These are phyloP conservation scores for Cyberlindnera misumaiensis DNA, from an alignment of 805 yeast genomes.

Conservation along the genomic window DNA sequence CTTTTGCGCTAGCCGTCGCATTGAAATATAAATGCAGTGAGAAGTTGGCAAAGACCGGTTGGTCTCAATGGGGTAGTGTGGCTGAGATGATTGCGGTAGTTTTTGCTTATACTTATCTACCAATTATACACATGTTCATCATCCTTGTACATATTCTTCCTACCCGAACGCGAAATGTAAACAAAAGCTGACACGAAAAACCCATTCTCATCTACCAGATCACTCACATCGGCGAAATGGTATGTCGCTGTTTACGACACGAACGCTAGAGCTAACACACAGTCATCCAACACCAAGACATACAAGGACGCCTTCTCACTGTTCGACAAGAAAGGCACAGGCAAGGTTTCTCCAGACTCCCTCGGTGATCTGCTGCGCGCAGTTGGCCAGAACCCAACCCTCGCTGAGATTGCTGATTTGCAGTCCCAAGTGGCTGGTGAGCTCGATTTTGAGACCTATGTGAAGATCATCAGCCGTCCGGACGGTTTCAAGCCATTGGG, in stretches of 20 bases:
- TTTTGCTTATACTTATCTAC: too few relatives aligned
- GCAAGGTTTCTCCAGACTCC: conserved; percentile 74
- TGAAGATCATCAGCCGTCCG: conserved; percentile 73
- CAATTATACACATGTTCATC: too few relatives aligned
- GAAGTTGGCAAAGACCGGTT: too few relatives aligned
- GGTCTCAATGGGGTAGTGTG: too few relatives aligned
- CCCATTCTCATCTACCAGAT: neutral
- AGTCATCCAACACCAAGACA: conserved; percentile 28
- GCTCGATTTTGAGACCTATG: conserved; percentile 70
- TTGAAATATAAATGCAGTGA: too few relatives aligned
- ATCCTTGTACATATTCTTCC: neutral
- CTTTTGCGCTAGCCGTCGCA: too few relatives aligned
- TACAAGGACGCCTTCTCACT: conserved; percentile 92
- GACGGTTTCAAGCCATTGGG: conserved; percentile 86
- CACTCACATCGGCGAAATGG: neutral
- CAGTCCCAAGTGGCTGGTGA: conserved; percentile 34
- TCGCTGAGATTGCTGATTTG: conserved; percentile 70
- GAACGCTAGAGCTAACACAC: neutral
- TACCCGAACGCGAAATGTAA: neutral
- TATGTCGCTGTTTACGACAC: neutral
- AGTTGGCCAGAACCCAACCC: conserved; percentile 96
- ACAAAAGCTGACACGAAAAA: neutral
- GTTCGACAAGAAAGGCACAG: conserved; percentile 94
- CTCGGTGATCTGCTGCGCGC: conserved; percentile 94
- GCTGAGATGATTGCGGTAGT: too few relatives aligned